Evolutionary conservation across 2,329 filamentous ascomycete genomes (phyloP), one percentile per base, ranked within the genome.

Genomic region (Stagonosporopsis cucurbitacearum): DNA sequence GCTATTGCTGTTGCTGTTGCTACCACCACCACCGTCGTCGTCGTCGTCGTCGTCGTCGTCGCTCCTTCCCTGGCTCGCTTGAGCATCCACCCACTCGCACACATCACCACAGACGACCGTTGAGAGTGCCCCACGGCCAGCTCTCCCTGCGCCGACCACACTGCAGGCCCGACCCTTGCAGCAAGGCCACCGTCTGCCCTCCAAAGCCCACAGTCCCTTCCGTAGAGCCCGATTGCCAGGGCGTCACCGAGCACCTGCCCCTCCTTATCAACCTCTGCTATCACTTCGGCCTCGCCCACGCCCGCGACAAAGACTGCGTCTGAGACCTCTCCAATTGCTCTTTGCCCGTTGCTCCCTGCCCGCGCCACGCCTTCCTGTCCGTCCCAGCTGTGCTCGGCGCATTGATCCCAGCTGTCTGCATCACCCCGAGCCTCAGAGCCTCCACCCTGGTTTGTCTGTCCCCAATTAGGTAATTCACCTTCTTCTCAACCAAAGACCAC

Each of bases 101-200:
- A 41, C 59, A 57, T 56, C 25, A 47, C 59, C 20, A 36, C 54
- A 33, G 25, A 53, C 52, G 54, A 64, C 69, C 69, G 68, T 72
- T 73, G 68, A 60, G 59, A 54, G 60, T 53, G 63, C 59, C 57
- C 56, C 58, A 57, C 60, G 54, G 52, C 63, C 23, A 41, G 46
- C 62, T 54, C 64, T 63, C 65, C 68, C 63, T 67, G 50, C 25
- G 51, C 35, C 53, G 47, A 56, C 36, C 41, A 30, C 28, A 50
- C 25, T 45, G 47, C 66, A 69, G 59, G 67, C 64, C 62, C 64
- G 57, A 69, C 65, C 70, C 72, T 74, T 71, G 70, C 68, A 64
- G 60, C 39, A 59, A 48, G 35, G 13, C 19, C 17, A 20, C 35
- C 19, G 35, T 37, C 28, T 12, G 11, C 28, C 28, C 9, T 30